Conservation (phyloP, 75 land plant genomes). For the Pinus taeda region DNA sequence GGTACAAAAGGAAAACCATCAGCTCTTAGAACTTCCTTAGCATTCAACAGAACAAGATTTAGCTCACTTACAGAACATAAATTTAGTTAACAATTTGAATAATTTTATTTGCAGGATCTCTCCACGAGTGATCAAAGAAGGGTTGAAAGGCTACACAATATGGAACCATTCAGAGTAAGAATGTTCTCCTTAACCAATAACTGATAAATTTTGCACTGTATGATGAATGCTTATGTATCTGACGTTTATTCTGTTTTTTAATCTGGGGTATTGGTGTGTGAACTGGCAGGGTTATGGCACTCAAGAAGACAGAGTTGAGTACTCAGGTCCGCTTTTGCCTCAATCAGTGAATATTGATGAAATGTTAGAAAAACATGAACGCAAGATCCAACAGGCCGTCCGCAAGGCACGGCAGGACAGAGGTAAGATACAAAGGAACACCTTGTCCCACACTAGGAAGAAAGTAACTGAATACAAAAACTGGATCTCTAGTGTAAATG, state of each 20-base stretch:
- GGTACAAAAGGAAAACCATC: constrained; percentile 3
- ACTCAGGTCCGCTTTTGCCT: constrained; percentile 34
- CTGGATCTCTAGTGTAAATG: background rate
- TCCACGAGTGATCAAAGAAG: constrained; percentile 1
- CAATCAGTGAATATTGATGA: constrained; percentile 21
- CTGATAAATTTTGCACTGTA: background rate
- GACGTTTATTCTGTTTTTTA: background rate
- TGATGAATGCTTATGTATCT: background rate
- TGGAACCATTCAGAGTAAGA: constrained; percentile 5
- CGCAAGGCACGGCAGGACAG: constrained; percentile 16
- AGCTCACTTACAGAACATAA: background rate
- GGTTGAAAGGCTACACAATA: background rate
- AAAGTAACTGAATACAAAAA: constrained; percentile 1
- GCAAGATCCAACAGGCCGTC: constrained; percentile 14
- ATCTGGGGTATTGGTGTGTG: background rate
- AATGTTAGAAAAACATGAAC: constrained; percentile 31
- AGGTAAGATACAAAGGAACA: constrained; percentile 12
- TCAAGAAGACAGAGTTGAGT: constrained; percentile 21
- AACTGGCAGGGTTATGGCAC: constrained; percentile 9
- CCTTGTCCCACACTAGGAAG: constrained; percentile 4
- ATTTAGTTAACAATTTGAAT: background rate
- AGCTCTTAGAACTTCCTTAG: constrained; percentile 6
- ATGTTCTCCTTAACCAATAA: background rate
- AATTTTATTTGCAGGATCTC: constrained; percentile 1
- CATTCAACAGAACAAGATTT: background rate